Percentiles rank a stretch among this genome's conserved stretches.
These are phyloP conservation scores for Scenedesmus sp. DNA, from an alignment of 163 green algal species.

Conservation along the genomic window DNA sequence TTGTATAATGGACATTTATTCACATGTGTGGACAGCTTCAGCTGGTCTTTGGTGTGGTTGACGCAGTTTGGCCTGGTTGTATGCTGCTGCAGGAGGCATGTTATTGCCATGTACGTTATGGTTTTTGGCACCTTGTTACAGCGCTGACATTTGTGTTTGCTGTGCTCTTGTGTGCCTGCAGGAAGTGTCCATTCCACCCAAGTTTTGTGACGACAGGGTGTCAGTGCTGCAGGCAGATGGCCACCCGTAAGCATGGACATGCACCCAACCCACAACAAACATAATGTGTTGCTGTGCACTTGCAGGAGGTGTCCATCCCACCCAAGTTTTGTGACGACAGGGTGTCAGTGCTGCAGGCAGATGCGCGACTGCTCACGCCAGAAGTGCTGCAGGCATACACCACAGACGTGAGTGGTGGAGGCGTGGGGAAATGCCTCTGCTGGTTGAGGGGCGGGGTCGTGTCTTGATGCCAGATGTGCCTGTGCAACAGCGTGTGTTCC, in stretches of 20 bases:
- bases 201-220: conserved; percentile 67
- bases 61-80: too few species aligned
- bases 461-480: too few species aligned
- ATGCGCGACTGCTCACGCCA: conserved; percentile 71
- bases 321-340: conserved; percentile 67
- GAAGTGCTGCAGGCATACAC: conserved; percentile 64
- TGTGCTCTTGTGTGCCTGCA: neutral
- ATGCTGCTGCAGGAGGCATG: too few species aligned
- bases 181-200: conserved; percentile 59
- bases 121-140: too few species aligned
- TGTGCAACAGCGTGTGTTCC: too few species aligned
- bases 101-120: too few species aligned
- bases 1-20: neutral
- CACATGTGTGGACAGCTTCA: too few species aligned
- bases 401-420: conserved; percentile 54
- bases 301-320: conserved; percentile 61
- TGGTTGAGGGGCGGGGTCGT: too few species aligned
- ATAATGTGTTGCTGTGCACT: neutral
- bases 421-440: too few species aligned
- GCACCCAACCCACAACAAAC: neutral
- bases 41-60: too few species aligned
- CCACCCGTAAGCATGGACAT: too few species aligned
- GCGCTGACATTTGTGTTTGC: neutral
- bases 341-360: conserved; percentile 76
- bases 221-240: too few species aligned